Conservation (phyloP, 2,329 filamentous ascomycete genomes). For the Bipolaris sorokiniana region DNA sequence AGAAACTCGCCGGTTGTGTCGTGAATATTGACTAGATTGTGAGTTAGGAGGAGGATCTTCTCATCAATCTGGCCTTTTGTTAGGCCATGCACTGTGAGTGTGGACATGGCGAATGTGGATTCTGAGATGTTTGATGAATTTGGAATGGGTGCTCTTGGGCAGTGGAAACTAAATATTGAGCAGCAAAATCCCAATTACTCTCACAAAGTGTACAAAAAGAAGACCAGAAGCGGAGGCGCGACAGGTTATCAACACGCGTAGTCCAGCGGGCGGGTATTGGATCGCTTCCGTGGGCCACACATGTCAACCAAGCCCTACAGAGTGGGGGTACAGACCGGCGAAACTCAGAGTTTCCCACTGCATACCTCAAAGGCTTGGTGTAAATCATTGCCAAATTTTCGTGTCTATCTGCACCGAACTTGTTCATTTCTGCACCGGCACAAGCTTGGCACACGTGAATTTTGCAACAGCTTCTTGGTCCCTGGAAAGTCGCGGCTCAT, state of each 20-base stretch:
- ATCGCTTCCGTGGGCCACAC: conserved; percentile 8
- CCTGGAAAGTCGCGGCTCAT: conserved; percentile 21
- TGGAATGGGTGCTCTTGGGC: not conserved
- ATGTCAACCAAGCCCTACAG: conserved; percentile 11
- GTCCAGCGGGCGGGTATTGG: conserved; percentile 8
- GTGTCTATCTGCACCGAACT: conserved; percentile 32
- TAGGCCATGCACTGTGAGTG: conserved; percentile 50
- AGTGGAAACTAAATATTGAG: not conserved
- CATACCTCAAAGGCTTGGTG: conserved; percentile 5
- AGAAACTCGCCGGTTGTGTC: conserved; percentile 78
- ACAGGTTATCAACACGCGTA: conserved; percentile 8
- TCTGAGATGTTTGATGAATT: not conserved
- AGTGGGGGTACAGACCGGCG: conserved; percentile 20
- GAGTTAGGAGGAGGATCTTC: conserved; percentile 70
- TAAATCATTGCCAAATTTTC: conserved; percentile 20
- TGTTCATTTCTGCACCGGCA: conserved; percentile 27
- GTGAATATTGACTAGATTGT: conserved; percentile 78
- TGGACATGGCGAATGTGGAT: conserved; percentile 43
- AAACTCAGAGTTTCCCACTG: conserved; percentile 13
- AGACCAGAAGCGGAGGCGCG: not conserved
- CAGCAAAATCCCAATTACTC: not conserved
- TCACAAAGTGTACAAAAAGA: not conserved
- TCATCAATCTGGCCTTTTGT: conserved; percentile 55
- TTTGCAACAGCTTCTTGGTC: conserved; percentile 17
- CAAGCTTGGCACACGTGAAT: conserved; percentile 26